Evolutionary conservation across 129 eudicot species (phyloP), one percentile per base, ranked within the genome.

Genomic region (Lonicera japonica): DNA sequence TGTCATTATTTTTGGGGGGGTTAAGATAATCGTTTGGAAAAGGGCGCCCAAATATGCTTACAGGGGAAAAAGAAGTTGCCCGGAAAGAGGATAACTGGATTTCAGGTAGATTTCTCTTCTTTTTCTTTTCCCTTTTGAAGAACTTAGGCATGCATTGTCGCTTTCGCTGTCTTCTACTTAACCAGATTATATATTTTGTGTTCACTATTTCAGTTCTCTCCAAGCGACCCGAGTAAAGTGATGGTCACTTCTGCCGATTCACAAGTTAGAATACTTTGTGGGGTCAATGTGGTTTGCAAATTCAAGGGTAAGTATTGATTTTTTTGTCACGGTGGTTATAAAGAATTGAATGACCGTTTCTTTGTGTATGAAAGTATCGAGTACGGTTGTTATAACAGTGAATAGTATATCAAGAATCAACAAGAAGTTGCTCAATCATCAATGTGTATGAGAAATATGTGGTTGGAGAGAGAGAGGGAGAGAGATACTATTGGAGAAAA

Each of bases 241-340:
- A 72, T 90, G 62, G 97, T 86, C 52, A 83, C 89, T 58, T 86
- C 92, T 21, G 97, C 97, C 36, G 95, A 90, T 71, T 83, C 95
- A 21, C 86, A 78, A 73, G 86, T 90, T 51, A 79, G 92, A 58
- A 74, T 90, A 63, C 81, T 90, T 50, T 64, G 65, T 21, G 87
- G 95, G 46, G 61, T 75, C 62, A 75, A 79, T 66, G 56, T 90
- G 38, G 73, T 86, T 12, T 63, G 76, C 68, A 90, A 84, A 70
- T 75, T 83, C 53, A 86, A 82, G 69, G 95, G 97, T 86, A 68
- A 0, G 81, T 63, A 51, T 23, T 39, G 48, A 21, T 65, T 21
- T 43, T 5, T 58, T 15, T 8, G 7, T 40, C 12, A 5, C 7
- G 46, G 7, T 40, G 7, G 7, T 40, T 40, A 40, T 40, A 40